Evolutionary conservation across 1,284 basidiomycete genomes (phyloP).

Genomic region (Sutorius eximius): DNA sequence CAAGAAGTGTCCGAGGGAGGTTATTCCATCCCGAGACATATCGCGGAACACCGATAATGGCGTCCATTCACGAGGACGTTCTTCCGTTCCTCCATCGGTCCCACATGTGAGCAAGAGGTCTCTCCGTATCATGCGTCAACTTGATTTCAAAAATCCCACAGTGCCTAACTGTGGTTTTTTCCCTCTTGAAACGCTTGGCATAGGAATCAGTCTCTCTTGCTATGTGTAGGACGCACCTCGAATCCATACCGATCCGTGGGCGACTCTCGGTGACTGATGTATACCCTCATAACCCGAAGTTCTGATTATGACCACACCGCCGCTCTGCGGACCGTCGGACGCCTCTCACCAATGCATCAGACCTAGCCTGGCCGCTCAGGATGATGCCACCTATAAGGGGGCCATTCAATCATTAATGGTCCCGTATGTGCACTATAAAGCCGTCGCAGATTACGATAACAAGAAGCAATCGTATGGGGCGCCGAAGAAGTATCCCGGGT

Average conservation of each 20-base stretch:
- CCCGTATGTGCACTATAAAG: background rate
- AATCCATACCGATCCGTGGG: no score
- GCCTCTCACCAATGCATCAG: background rate
- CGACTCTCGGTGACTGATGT: background rate
- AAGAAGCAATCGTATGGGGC: background rate
- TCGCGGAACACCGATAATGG: background rate
- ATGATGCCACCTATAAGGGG: background rate
- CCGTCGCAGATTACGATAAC: background rate
- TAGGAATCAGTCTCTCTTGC: background rate
- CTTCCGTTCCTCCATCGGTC: background rate
- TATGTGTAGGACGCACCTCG: background rate
- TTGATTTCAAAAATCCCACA: background rate
- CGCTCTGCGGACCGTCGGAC: background rate
- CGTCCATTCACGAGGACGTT: background rate
- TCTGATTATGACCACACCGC: background rate
- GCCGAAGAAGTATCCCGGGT: background rate
- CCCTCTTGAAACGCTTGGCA: background rate
- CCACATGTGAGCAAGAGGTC: no score
- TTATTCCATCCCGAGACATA: background rate
- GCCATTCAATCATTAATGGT: background rate
- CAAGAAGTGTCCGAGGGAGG: background rate
- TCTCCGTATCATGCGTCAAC: background rate
- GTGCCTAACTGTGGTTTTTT: background rate
- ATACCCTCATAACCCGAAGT: background rate
- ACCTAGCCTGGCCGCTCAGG: no score